Evolutionary conservation across 2,329 filamentous ascomycete genomes (phyloP), one percentile per base, ranked within the genome.

Genomic region (Pseudogymnoascus verrucosus): DNA sequence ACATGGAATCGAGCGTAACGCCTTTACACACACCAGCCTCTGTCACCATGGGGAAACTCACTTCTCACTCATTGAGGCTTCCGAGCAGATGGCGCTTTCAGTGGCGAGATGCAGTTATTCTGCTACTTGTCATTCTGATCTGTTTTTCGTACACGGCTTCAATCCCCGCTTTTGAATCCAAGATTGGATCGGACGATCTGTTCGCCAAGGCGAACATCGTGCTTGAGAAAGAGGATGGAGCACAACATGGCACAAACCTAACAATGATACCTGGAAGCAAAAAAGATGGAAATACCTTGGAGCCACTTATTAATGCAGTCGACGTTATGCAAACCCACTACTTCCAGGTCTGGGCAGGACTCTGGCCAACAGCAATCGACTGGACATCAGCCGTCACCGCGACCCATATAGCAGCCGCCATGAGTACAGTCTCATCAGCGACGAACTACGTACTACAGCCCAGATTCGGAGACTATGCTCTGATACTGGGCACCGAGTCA

Each of bases 331-430:
- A 97, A 74, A 80, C 84, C 62, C 78, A 82, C 26, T 96, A 91
- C 76, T 97, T 95, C 73, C 82, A 87, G 57, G 77, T 88, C 4
- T 89, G 89, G 82, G 78, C 89, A 37, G 92, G 90, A 11, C 91
- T 86, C 23, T 98, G 93, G 91, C 91, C 92, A 0, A 81, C 82
- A 1, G 84, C 90, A 36, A 97, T 96, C 71, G 93, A 97, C 77
- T 98, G 93, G 93, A 98, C 93, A 0, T 88, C 87, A 16, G 93
- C 93, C 4, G 91, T 97, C 8, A 79, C 91, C 69, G 87, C 87
- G 44, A 96, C 93, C 0, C 86, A 93, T 63, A 77, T 96, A 37
- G 89, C 90, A 0, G 89, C 87, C 12, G 83, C 87, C 2, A 80
- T 95, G 14, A 84, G 82, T 14, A 87, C 89, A n/a, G 77, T 96